These are phyloP conservation scores for Neopestalotiopsis rosae DNA, from an alignment of 2,329 filamentous ascomycete species.

Conservation along the genomic window DNA sequence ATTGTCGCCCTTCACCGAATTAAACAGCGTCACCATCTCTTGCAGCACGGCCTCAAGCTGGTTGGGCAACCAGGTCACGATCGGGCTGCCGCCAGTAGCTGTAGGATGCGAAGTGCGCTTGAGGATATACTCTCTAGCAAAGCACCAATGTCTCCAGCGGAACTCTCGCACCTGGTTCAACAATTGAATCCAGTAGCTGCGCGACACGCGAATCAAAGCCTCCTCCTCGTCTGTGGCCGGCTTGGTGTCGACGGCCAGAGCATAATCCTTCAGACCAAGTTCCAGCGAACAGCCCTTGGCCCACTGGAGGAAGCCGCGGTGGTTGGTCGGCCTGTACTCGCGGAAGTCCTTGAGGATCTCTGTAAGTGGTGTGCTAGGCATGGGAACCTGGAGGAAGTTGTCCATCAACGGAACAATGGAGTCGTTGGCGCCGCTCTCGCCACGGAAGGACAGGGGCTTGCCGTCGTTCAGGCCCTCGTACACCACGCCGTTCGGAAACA, in stretches of 20 bases:
- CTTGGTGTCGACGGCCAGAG: slow-evolving; percentile 45
- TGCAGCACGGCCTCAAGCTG: slow-evolving; percentile 77
- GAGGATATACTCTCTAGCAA: slow-evolving; percentile 83
- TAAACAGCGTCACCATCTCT: slow-evolving; percentile 68
- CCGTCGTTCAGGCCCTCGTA: slow-evolving; percentile 81
- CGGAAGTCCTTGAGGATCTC: slow-evolving; percentile 89
- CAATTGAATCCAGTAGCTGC: slow-evolving; percentile 66
- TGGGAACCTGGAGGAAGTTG: slow-evolving; percentile 82
- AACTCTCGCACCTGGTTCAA: slow-evolving; percentile 82
- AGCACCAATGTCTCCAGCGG: slow-evolving; percentile 85
- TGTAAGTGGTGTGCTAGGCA: slow-evolving; percentile 89
- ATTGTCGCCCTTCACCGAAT: slow-evolving; percentile 46
- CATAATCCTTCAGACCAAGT: slow-evolving; percentile 63
- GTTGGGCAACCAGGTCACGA: slow-evolving; percentile 85
- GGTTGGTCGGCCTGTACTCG: slow-evolving; percentile 85
- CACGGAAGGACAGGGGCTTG: slow-evolving; percentile 80
- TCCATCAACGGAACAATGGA: slow-evolving; percentile 92
- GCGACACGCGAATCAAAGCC: slow-evolving; percentile 51
- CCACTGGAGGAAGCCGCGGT: slow-evolving; percentile 81
- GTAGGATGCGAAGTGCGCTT: slow-evolving; percentile 78
- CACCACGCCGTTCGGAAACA: slow-evolving; percentile 91
- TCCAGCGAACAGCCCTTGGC: slow-evolving; percentile 59
- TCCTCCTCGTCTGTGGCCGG: slow-evolving; percentile 26
- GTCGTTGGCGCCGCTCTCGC: slow-evolving; percentile 93
- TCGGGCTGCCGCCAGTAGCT: slow-evolving; percentile 80